Evolutionary conservation across 768 basidiomycete genomes (phyloP).

Genomic region (Coprinopsis strossmayeri): DNA sequence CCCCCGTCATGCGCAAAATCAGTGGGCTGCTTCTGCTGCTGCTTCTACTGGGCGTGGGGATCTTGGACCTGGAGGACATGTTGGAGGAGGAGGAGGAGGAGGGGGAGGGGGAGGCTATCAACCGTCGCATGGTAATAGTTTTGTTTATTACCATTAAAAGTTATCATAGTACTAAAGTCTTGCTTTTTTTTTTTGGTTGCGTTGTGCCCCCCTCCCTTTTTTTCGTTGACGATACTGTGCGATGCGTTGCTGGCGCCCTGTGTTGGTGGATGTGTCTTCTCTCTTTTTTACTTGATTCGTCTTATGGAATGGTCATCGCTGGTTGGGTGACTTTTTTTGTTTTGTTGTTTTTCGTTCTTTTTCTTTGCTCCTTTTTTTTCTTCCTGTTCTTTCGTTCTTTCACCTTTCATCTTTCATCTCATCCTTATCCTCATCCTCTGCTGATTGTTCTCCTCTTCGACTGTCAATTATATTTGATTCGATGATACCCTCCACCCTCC

Average conservation of each 20-base stretch:
- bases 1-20: background rate
- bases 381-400: background rate
- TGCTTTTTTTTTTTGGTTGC: slow-evolving; percentile 10
- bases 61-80: too few relatives aligned
- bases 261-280: background rate
- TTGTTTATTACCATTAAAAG: slow-evolving; percentile 24
- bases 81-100: background rate
- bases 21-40: too few relatives aligned
- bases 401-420: slow-evolving; percentile 1
- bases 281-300: too few relatives aligned
- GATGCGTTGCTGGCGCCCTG: background rate
- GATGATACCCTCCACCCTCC: slow-evolving; percentile 6
- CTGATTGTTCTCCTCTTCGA: background rate
- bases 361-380: background rate
- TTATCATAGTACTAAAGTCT: slow-evolving; percentile 26
- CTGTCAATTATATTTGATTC: background rate
- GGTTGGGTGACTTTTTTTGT: background rate
- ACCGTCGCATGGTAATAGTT: slow-evolving; percentile 24
- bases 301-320: background rate
- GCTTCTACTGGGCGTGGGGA: too few relatives aligned
- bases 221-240: background rate
- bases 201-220: background rate
- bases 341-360: background rate
- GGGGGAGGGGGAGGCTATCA: background rate
- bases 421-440: background rate